These are phyloP conservation scores for Penicilliopsis zonata DNA, from an alignment of 495 filamentous ascomycete species.

Conservation along the genomic window DNA sequence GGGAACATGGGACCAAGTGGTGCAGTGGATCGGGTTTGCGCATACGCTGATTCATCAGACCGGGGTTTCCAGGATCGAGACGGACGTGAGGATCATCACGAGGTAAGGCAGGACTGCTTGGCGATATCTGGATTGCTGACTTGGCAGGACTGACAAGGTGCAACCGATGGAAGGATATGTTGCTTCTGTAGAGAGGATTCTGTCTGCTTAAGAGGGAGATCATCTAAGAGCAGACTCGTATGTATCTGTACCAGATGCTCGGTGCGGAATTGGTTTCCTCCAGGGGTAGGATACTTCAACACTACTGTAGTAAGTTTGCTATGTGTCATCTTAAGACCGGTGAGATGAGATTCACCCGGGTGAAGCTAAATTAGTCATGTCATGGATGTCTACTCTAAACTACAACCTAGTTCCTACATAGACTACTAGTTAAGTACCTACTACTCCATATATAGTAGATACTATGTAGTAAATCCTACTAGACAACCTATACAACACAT, in stretches of 20 bases:
- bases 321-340: too few relatives aligned
- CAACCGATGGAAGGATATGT: constrained; percentile 10
- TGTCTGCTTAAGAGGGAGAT: constrained; percentile 1
- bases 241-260: not conserved
- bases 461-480: too few relatives aligned
- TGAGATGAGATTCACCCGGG: too few relatives aligned
- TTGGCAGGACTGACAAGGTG: constrained; percentile 13
- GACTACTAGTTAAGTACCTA: too few relatives aligned
- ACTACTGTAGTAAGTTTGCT: too few relatives aligned
- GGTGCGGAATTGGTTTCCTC: too few relatives aligned
- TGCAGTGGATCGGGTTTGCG: constrained; percentile 66
- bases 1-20: constrained; percentile 73
- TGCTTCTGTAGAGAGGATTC: constrained; percentile 12
- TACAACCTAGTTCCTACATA: too few relatives aligned
- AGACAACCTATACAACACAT: too few relatives aligned
- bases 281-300: too few relatives aligned
- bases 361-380: too few relatives aligned
- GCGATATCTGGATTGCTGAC: not conserved
- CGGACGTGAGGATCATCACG: constrained; percentile 67
- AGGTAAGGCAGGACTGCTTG: constrained; percentile 35
- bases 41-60: constrained; percentile 66
- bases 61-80: constrained; percentile 65
- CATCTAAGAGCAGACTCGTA: not conserved
- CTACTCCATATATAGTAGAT: too few relatives aligned
- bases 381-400: too few relatives aligned